These are phyloP conservation scores for Penicillium sp. DNA, from an alignment of 2,329 filamentous ascomycete species.

Conservation along the genomic window DNA sequence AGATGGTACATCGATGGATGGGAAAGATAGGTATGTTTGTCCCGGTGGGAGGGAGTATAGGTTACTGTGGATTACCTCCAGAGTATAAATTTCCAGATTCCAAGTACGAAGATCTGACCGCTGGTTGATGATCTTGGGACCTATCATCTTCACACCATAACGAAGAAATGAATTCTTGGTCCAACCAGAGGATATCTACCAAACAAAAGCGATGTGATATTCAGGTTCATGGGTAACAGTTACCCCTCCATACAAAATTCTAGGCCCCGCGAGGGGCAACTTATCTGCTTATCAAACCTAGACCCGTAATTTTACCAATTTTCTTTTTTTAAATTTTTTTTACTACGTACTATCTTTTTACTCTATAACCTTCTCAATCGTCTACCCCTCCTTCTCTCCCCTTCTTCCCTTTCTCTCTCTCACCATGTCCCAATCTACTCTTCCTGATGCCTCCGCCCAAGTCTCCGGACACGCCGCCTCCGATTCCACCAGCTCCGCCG, in stretches of 20 bases:
- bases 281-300: constrained; percentile 15
- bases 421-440: constrained; percentile 43
- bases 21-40: no score
- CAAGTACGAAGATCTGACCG: constrained; percentile 7
- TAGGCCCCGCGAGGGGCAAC: constrained; percentile 11
- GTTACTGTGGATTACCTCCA: background rate
- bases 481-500: constrained; percentile 49
- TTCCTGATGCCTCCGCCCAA: constrained; percentile 44
- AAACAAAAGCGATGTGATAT: background rate
- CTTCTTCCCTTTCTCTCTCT: constrained; percentile 18
- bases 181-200: no score
- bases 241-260: background rate
- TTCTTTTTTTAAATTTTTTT: constrained; percentile 17
- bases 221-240: background rate
- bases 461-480: constrained; percentile 45
- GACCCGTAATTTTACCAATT: constrained; percentile 22
- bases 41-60: background rate
- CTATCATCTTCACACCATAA: no score
- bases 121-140: constrained; percentile 2
- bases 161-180: no score
- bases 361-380: constrained; percentile 15
- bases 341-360: constrained; percentile 13
- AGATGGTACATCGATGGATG: background rate
- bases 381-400: constrained; percentile 17
- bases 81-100: background rate